These are phyloP conservation scores for Fusarium azukiicola DNA, from an alignment of 2,329 filamentous ascomycete species.

Conservation along the genomic window DNA sequence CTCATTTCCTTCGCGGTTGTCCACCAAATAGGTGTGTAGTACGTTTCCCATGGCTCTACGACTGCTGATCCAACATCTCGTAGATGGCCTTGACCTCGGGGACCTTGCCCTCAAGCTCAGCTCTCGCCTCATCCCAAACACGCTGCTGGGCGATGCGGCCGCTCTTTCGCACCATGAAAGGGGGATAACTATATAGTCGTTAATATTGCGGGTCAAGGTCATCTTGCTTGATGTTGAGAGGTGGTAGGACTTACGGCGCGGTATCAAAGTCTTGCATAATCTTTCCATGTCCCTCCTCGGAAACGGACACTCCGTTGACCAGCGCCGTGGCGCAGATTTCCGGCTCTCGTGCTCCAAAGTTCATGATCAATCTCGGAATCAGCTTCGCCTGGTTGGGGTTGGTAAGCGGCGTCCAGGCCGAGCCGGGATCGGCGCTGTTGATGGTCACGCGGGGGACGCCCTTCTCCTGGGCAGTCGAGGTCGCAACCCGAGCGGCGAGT, in stretches of 20 bases:
- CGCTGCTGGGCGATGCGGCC: constrained; percentile 48
- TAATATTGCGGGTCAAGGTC: background rate
- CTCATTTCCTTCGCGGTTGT: background rate
- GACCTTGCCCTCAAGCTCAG: constrained; percentile 50
- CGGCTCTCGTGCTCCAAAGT: constrained; percentile 61
- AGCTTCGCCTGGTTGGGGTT: constrained; percentile 60
- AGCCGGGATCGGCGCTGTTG: constrained; percentile 64
- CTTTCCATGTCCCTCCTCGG: constrained; percentile 58
- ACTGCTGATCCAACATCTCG: constrained; percentile 41
- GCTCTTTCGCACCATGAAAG: constrained; percentile 59
- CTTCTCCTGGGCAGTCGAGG: constrained; percentile 40
- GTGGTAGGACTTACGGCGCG: constrained; percentile 53
- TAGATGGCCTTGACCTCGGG: constrained; percentile 52
- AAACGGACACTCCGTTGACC: constrained; percentile 61
- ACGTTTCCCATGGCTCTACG: background rate
- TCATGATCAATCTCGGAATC: constrained; percentile 63
- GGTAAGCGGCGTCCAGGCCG: constrained; percentile 63
- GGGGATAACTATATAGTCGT: constrained; percentile 56
- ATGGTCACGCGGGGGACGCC: constrained; percentile 58
- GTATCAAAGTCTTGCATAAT: constrained; percentile 64
- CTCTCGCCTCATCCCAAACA: constrained; percentile 52
- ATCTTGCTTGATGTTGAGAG: background rate
- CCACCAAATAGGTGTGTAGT: background rate
- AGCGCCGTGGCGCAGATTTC: constrained; percentile 62
- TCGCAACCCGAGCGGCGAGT: constrained; percentile 56